phyloP scores from a whole-genome alignment of 306 rosid species.

The Dryas alaskensis region DNA sequence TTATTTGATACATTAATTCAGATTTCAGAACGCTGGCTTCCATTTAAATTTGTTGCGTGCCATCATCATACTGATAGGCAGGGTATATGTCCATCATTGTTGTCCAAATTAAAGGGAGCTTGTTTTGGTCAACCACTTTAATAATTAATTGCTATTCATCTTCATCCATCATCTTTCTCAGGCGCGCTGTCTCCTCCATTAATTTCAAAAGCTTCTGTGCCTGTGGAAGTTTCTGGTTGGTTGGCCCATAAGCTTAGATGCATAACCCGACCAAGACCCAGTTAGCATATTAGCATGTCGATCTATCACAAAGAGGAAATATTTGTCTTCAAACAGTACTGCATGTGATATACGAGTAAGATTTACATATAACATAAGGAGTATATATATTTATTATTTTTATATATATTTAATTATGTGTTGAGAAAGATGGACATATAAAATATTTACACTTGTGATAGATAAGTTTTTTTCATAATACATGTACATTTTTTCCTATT shows the following conservation, averaged over 20 bases:
- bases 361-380: too few species aligned
- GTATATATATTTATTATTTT: not conserved
- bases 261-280: slow-evolving; percentile 29
- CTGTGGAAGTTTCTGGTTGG: slow-evolving; percentile 19
- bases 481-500: too few species aligned
- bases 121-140: slow-evolving; percentile 49
- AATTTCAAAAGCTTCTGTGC: slow-evolving; percentile 22
- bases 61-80: slow-evolving; percentile 24
- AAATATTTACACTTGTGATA: too few species aligned
- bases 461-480: too few species aligned
- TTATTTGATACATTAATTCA: not conserved
- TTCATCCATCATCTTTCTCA: slow-evolving; percentile 15
- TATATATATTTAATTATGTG: not conserved
- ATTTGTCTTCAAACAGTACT: too few species aligned
- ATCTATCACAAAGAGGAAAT: too few species aligned
- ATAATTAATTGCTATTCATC: slow-evolving; percentile 35
- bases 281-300: not conserved
- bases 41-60: slow-evolving; percentile 35
- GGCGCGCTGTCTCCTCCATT: slow-evolving; percentile 10
- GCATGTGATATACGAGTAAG: too few species aligned
- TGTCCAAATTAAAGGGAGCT: slow-evolving; percentile 34
- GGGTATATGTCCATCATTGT: slow-evolving; percentile 26
- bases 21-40: not conserved
- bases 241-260: slow-evolving; percentile 26
- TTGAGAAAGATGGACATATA: too few species aligned